Percentiles rank a stretch among this genome's conserved stretches.
phyloP scores from a whole-genome alignment of 805 yeast genomes.

The Cyberlindnera mycetangii region DNA sequence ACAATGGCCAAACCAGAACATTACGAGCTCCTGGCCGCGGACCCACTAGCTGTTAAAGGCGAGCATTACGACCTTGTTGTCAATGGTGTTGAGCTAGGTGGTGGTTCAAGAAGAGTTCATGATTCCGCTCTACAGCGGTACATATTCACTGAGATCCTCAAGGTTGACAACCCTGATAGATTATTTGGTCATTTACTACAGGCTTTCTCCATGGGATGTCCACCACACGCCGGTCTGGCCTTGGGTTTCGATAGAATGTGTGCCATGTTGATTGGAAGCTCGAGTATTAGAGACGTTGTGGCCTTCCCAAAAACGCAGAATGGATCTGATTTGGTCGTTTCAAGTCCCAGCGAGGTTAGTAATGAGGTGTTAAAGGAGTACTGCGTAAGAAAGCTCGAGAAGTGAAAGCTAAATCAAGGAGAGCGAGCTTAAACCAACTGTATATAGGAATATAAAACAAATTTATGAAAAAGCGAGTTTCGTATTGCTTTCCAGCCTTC shows the following conservation, averaged over 20 bases:
- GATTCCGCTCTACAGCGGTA: slow-evolving; percentile 75
- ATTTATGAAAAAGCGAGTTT: too few relatives aligned
- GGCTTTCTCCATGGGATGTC: slow-evolving; percentile 89
- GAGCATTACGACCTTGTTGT: slow-evolving; percentile 93
- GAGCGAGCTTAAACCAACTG: too few relatives aligned
- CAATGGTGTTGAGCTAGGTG: slow-evolving; percentile 95
- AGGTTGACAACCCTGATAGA: slow-evolving; percentile 52
- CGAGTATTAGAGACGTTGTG: slow-evolving; percentile 85
- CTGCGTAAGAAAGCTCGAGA: slow-evolving; percentile 34
- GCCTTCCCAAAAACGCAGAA: slow-evolving; percentile 93
- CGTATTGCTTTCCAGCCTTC: too few relatives aligned
- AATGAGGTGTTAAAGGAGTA: slow-evolving; percentile 52
- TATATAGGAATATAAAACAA: background rate
- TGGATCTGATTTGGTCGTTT: slow-evolving; percentile 86
- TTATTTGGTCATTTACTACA: slow-evolving; percentile 83
- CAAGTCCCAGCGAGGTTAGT: slow-evolving; percentile 71
- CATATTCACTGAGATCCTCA: slow-evolving; percentile 62
- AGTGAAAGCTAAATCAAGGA: background rate
- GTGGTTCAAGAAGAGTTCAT: slow-evolving; percentile 95
- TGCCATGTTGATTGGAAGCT: slow-evolving; percentile 79
- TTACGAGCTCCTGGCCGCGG: slow-evolving; percentile 47
- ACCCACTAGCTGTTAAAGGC: slow-evolving; percentile 70
- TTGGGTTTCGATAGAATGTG: slow-evolving; percentile 91
- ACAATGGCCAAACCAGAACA: slow-evolving; percentile 84
- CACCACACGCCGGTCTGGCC: slow-evolving; percentile 98